Percentiles rank a stretch among this genome's conserved stretches.
phyloP scores from a whole-genome alignment of 495 filamentous ascomycete species.

The Penicillium coffeae region DNA sequence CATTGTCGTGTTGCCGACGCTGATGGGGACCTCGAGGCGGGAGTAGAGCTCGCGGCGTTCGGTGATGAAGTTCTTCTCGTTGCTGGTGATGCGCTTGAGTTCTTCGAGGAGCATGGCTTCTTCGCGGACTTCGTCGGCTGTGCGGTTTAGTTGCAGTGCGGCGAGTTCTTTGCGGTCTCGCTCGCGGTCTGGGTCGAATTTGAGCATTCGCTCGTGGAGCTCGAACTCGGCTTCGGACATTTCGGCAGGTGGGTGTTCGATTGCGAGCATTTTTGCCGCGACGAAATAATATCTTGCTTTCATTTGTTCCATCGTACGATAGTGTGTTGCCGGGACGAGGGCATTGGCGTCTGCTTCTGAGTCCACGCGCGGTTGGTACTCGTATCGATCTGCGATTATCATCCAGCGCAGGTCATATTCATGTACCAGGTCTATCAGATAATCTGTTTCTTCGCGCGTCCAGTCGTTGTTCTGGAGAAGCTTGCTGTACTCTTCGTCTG shows the following conservation, averaged over 20 bases:
- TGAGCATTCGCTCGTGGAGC: constrained; percentile 75
- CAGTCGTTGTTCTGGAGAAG: constrained; percentile 71
- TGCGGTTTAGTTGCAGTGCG: constrained; percentile 68
- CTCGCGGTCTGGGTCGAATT: constrained; percentile 78
- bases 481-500: constrained; percentile 77
- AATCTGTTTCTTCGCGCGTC: constrained; percentile 91
- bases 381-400: constrained; percentile 90
- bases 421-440: constrained; percentile 66
- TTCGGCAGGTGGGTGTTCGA: constrained; percentile 73
- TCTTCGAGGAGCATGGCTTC: constrained; percentile 86
- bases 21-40: constrained; percentile 74
- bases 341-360: constrained; percentile 36
- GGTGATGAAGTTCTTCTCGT: constrained; percentile 75
- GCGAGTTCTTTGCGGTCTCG: constrained; percentile 78
- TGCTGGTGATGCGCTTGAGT: constrained; percentile 80
- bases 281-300: constrained; percentile 88
- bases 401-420: constrained; percentile 86
- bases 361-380: constrained; percentile 56
- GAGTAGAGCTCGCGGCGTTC: constrained; percentile 89
- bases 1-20: constrained; percentile 58
- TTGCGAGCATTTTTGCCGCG: constrained; percentile 77
- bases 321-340: constrained; percentile 36
- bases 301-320: constrained; percentile 78
- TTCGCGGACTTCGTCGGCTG: constrained; percentile 83
- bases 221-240: constrained; percentile 82